Base-by-base conservation (phyloP, 768 basidiomycete species). In the Inosperma sp. region DNA sequence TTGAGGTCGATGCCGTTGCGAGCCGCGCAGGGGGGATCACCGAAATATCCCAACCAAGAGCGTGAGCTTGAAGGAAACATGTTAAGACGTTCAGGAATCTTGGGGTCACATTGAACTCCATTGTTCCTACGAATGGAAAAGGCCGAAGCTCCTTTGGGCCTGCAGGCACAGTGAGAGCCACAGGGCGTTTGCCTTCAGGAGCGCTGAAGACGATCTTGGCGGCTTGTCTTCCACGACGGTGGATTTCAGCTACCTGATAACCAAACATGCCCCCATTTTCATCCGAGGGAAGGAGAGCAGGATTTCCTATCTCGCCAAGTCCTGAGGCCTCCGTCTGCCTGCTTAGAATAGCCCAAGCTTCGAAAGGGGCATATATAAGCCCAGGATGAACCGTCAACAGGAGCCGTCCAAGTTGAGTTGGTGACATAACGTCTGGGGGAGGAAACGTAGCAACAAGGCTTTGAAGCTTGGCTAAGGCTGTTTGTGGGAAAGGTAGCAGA, bases 401-500 rank as follows among this genome's bases (percentile, higher is more conserved):
- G 2, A 86, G 65, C 3, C 79, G 70, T 2, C 78, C 75, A 10
- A 84, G 75, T 57, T 81, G 78, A 2, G 62, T 64, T 0, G 80
- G 71, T 1, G 75, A 59, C 2, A 79, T 63, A 4, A 52, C 25
- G 0, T 62, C 61, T 1, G 75, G 71, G 0, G 79, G 73, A 1
- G 80, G 81, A 56, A 84, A 86, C 13, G 61, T 62, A 2, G 72
- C 56, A 3, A 77, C 49, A 0, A 86, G 68, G 1, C 62, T 61
- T 5, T 67, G 59, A 3, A 83, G 72, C 58, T 84, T 84, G 16
- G 64, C 63, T 4, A 83, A 63, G 0, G 82, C 76, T 0, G 82
- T 84, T 62, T 86, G 83, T 0, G 83, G 83, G 59, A 86, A 86
- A 0, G 82, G 74, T 1, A 79, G 78, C 5, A 84, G 66, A 0